Conservation (phyloP, 495 filamentous ascomycete genomes). For the Annulohypoxylon nitens region DNA sequence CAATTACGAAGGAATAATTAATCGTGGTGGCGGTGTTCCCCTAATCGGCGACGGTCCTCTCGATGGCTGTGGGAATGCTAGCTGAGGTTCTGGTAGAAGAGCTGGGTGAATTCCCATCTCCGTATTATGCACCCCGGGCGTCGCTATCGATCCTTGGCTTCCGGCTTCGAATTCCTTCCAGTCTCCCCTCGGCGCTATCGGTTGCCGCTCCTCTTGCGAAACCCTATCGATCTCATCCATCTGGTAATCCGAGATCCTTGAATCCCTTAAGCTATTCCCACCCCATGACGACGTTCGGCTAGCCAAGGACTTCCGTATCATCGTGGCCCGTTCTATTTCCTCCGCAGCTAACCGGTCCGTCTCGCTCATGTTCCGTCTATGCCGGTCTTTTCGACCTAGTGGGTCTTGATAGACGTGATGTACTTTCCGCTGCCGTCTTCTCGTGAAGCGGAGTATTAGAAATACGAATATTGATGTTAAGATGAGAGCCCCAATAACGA, state of each 20-base stretch:
- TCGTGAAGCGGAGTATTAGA: conserved; percentile 38
- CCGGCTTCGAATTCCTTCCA: conserved; percentile 54
- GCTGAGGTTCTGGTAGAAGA: conserved; percentile 41
- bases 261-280: not conserved
- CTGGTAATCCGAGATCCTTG: not conserved
- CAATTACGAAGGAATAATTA: conserved; percentile 22
- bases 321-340: conserved; percentile 55
- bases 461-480: conserved; percentile 42
- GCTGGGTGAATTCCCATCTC: conserved; percentile 43
- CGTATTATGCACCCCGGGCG: conserved; percentile 49
- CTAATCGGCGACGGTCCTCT: conserved; percentile 47
- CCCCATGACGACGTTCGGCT: conserved; percentile 51
- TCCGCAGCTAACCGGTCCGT: conserved; percentile 49
- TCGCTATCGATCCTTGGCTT: conserved; percentile 43
- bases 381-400: conserved; percentile 37
- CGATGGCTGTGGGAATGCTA: conserved; percentile 49
- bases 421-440: conserved; percentile 42
- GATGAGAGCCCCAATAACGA: conserved; percentile 49
- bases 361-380: conserved; percentile 47
- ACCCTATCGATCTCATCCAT: conserved; percentile 21
- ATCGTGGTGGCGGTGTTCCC: conserved; percentile 18
- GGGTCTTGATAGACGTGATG: conserved; percentile 39
- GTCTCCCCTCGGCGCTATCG: conserved; percentile 33
- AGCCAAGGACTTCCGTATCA: conserved; percentile 64
- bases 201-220: conserved; percentile 37